These are phyloP conservation scores for Didymella keratinophila DNA, from an alignment of 2,329 filamentous ascomycete genomes.

Conservation along the genomic window DNA sequence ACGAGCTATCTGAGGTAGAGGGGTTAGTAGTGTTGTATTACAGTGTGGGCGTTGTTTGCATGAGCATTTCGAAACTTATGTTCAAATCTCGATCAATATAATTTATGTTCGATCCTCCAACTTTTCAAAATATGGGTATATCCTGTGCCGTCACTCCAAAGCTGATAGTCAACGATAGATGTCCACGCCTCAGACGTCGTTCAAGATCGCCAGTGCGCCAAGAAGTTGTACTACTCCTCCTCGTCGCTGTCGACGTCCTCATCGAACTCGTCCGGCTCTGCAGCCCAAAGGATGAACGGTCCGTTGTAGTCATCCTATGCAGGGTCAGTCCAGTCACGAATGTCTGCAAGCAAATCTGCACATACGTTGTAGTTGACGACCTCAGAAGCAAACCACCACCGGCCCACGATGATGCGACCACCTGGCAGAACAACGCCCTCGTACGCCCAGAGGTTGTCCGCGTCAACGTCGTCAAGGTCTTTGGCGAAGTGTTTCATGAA, in stretches of 20 bases:
- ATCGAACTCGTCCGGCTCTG: slow-evolving; percentile 15
- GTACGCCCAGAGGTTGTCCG: slow-evolving; percentile 57
- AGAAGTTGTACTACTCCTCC: slow-evolving; percentile 3
- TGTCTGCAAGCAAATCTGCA: not conserved
- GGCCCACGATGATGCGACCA: slow-evolving; percentile 56
- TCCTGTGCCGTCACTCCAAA: not conserved
- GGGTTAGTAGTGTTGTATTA: not conserved
- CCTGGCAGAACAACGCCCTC: slow-evolving; percentile 60
- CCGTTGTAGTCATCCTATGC: slow-evolving; percentile 33
- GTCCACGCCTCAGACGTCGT: not conserved
- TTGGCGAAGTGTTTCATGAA: slow-evolving; percentile 62
- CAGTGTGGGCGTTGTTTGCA: not conserved
- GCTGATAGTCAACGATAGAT: not conserved
- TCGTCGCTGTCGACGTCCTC: not conserved
- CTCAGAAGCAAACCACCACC: slow-evolving; percentile 55
- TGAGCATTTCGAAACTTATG: not conserved
- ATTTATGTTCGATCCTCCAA: not conserved
- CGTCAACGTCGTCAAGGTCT: slow-evolving; percentile 35
- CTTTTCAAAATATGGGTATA: not conserved
- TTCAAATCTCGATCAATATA: not conserved
- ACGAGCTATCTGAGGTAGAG: slow-evolving; percentile 51
- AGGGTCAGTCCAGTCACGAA: slow-evolving; percentile 16
- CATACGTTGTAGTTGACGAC: slow-evolving; percentile 32
- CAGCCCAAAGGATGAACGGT: slow-evolving; percentile 50
- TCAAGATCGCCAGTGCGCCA: not conserved